Evolutionary conservation across 495 filamentous ascomycete genomes (phyloP).

Genomic region (Xylaria curta): DNA sequence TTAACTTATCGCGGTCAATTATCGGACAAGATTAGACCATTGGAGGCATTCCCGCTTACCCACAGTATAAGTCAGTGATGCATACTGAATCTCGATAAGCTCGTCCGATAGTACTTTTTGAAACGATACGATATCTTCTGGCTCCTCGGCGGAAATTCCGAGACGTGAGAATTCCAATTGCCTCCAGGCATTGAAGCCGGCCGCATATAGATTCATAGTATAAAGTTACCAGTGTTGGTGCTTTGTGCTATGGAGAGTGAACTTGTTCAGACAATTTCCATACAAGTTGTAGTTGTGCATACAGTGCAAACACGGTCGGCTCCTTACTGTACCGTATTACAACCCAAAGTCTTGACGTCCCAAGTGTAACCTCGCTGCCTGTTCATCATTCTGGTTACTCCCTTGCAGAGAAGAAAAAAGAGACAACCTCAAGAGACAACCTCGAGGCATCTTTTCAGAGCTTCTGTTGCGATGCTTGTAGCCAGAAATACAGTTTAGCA

Average conservation of each 20-base stretch:
- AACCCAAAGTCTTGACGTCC: not conserved
- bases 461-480: not conserved
- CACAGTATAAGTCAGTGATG: slow-evolving; percentile 46
- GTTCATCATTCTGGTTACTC: not conserved
- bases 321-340: not conserved
- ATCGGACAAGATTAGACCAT: slow-evolving; percentile 3
- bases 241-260: slow-evolving; percentile 9
- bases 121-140: slow-evolving; percentile 49
- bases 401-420: not conserved
- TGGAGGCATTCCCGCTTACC: slow-evolving; percentile 39
- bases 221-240: not conserved
- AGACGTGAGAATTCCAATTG: slow-evolving; percentile 47
- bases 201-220: slow-evolving; percentile 54
- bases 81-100: slow-evolving; percentile 35
- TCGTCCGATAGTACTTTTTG: slow-evolving; percentile 44
- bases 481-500: not conserved
- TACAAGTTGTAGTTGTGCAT: not conserved
- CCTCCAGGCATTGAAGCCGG: slow-evolving; percentile 60
- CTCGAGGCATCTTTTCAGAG: too few species aligned
- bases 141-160: slow-evolving; percentile 34
- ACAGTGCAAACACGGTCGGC: not conserved
- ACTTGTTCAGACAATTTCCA: not conserved
- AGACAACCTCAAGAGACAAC: not conserved
- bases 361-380: not conserved
- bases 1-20: slow-evolving; percentile 29